phyloP scores from a whole-genome alignment of 176 grass and related monocot species.

The Oryza meyeriana region DNA sequence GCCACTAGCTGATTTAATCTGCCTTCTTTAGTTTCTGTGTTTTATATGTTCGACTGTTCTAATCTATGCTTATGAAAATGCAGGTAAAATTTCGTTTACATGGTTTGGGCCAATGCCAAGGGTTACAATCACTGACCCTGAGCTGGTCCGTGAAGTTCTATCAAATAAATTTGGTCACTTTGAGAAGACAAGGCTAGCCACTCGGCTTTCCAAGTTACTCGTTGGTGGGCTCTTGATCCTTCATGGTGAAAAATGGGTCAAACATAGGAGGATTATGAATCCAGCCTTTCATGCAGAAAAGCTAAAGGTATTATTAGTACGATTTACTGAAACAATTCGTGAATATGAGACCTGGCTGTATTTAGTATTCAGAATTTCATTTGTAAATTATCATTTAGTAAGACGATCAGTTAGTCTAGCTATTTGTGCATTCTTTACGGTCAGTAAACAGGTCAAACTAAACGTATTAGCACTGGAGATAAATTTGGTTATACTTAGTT shows the following conservation, averaged over 20 bases:
- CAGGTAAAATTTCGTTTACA: conserved; percentile 47
- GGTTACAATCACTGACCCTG: conserved; percentile 39
- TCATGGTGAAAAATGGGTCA: conserved; percentile 66
- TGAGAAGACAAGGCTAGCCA: conserved; percentile 1
- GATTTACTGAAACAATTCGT: not conserved
- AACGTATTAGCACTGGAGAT: not conserved
- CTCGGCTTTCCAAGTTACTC: not conserved
- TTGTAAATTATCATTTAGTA: not conserved
- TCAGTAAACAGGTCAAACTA: not conserved
- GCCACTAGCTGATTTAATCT: not conserved
- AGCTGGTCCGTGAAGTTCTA: conserved; percentile 38
- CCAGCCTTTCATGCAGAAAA: conserved; percentile 67
- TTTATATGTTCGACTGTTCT: not conserved
- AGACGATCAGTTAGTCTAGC: not conserved
- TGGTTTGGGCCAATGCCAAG: conserved; percentile 56
- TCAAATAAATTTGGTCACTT: conserved; percentile 47
- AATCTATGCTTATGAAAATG: not conserved
- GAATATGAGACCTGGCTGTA: not conserved
- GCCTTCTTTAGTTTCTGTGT: not conserved
- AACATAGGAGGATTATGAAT: conserved; percentile 61
- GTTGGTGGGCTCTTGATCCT: conserved; percentile 31
- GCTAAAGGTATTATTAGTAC: conserved; percentile 38
- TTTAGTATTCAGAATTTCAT: not conserved
- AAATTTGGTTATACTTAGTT: not conserved
- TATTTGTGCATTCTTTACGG: not conserved